These are phyloP conservation scores for Hondaea fermentalgiana DNA, from an alignment of 108 stramenopile genomes.

Conservation along the genomic window DNA sequence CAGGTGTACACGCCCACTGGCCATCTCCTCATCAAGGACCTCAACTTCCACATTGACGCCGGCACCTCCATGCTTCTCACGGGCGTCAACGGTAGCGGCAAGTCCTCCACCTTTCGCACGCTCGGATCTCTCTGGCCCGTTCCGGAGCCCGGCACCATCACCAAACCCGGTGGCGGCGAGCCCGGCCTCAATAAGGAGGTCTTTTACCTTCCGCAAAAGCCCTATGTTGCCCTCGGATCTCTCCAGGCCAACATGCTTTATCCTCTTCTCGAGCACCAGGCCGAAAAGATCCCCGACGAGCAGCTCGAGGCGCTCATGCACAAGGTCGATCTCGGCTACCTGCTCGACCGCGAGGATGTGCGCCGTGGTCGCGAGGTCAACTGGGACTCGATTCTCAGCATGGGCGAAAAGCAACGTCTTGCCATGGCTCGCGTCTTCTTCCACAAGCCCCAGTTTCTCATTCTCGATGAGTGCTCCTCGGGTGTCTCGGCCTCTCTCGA, in stretches of 20 bases:
- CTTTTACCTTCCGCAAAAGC: conserved; percentile 32
- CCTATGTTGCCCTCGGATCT: conserved; percentile 31
- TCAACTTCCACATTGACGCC: conserved; percentile 34
- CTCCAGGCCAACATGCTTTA: conserved; percentile 34
- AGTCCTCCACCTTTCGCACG: conserved; percentile 29
- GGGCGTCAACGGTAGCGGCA: conserved; percentile 38
- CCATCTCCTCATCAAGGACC: conserved; percentile 24
- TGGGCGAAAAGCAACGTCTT: conserved; percentile 41
- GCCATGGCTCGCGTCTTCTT: conserved; percentile 33
- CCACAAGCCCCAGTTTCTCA: conserved; percentile 34
- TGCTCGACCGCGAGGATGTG: conserved; percentile 29
- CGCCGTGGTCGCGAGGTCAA: conserved; percentile 19
- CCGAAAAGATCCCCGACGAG: conserved; percentile 9
- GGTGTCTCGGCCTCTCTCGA: conserved; percentile 28
- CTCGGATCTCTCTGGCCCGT: conserved; percentile 41
- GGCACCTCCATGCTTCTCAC: conserved; percentile 36
- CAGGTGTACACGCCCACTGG: conserved; percentile 33
- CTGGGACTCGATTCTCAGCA: conserved; percentile 30
- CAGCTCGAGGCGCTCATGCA: conserved; percentile 22
- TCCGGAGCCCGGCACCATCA: conserved; percentile 18
- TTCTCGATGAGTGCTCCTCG: conserved; percentile 25
- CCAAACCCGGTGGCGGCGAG: conserved; percentile 14
- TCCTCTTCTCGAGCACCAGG: conserved; percentile 28
- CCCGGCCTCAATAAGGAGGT: conserved; percentile 6
- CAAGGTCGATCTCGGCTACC: conserved; percentile 30